A percentile compares a stretch with the other conserved stretches of the same genome.
Evolutionary conservation across 805 yeast genomes (phyloP).

Genomic region (Saturnispora diversa): DNA sequence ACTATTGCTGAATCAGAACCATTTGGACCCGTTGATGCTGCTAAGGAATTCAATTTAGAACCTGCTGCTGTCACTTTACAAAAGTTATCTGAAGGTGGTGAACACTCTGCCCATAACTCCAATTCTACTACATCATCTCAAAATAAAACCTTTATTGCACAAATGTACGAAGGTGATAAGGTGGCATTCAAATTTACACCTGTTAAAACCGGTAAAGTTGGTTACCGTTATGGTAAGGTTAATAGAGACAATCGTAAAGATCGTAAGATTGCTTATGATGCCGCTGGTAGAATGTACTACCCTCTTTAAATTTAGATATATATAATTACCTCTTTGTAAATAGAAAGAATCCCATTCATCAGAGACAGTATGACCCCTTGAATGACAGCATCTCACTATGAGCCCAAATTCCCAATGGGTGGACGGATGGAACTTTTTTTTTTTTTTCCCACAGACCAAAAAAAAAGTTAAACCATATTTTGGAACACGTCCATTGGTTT

Average conservation of each 20-base stretch:
- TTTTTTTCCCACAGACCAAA: no score
- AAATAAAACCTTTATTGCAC: slow-evolving; percentile 43
- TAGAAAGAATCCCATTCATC: neutral
- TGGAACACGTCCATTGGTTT: no score
- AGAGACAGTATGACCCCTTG: no score
- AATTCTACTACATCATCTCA: slow-evolving; percentile 22
- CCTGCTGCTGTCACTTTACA: slow-evolving; percentile 80
- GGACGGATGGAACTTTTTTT: no score
- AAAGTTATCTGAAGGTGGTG: slow-evolving; percentile 54
- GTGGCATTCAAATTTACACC: slow-evolving; percentile 65
- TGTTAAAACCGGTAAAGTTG: slow-evolving; percentile 77
- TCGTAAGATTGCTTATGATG: slow-evolving; percentile 65
- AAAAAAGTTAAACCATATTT: no score
- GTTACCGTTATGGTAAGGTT: slow-evolving; percentile 85
- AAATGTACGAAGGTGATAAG: slow-evolving; percentile 60
- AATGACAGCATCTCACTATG: no score
- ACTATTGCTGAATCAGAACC: slow-evolving; percentile 93
- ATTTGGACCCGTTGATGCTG: slow-evolving; percentile 94
- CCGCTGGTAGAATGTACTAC: slow-evolving; percentile 48
- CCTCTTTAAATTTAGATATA: slow-evolving; percentile 14
- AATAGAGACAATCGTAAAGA: slow-evolving; percentile 84
- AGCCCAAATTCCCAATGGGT: no score
- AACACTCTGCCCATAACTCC: slow-evolving; percentile 34
- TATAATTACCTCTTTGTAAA: slow-evolving; percentile 1
- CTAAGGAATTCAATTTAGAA: slow-evolving; percentile 68